Evolutionary conservation across 192 early-diverging fungal genomes (phyloP), one percentile per base, ranked within the genome.

Genomic region (Funneliformis mosseae): DNA sequence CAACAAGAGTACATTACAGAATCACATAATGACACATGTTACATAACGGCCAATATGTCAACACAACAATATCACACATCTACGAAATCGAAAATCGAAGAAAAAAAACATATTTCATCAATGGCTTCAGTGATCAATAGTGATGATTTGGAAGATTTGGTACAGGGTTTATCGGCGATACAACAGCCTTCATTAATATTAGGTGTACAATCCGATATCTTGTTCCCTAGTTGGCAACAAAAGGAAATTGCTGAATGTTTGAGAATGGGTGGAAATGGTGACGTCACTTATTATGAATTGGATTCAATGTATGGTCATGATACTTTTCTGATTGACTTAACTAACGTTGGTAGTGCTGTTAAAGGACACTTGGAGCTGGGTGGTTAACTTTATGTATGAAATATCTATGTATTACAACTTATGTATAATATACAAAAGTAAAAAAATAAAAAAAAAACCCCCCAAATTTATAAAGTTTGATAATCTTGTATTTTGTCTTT

Each of bases 281-380:
- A 88, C 27, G 97, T 99, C 7, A 97, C 97, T 8, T 98, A 97
- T 82, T 99, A 97, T 80, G 97, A 98, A 87, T 89, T 98, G 6
- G 97, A 98, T 84, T 93, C 96, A 48, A 91, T 97, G 88, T 99
- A 96, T 84, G 97, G 97, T 9, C 97, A 99, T 81, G 97, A 99
- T 79, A 97, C 97, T 5, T 97, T 98, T 82, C 88, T 97, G 79
- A 95, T 99, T 77, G 96, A 97, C 83, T 84, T 91, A 27, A 90
- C 93, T 71, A 96, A 93, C 72, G 94, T 98, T 39, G 97, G 97
- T 39, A 93, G 94, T 42, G 97, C 97, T 14, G 92, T 99, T 77
- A 97, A 97, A 87, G 97, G 97, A 4, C 93, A 94, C 80, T 81
- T 96, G 42, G 93, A 95, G 72, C 77, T 91, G 42, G 76, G 81